Conservation (phyloP, 2,329 filamentous ascomycete species). For the Anthostomella pinea region DNA sequence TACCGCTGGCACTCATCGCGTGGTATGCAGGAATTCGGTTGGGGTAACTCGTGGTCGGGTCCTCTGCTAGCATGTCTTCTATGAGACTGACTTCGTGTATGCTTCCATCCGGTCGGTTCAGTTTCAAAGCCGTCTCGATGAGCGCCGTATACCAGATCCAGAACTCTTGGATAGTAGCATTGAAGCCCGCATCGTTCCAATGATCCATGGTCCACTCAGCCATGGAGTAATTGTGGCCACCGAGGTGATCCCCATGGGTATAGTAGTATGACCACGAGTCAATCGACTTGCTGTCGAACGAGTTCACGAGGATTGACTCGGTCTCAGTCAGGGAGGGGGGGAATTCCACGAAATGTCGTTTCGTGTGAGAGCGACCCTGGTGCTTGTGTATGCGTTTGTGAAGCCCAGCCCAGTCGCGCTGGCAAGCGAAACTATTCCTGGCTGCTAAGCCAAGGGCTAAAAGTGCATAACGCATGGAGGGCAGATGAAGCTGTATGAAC, state of each 20-base stretch:
- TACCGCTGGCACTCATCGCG: conserved; percentile 8
- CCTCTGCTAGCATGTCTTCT: conserved; percentile 6
- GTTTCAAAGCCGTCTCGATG: conserved; percentile 6
- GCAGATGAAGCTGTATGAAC: too few relatives aligned
- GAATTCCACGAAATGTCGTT: conserved; percentile 5
- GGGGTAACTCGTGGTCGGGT: conserved; percentile 7
- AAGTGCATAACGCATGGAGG: neutral
- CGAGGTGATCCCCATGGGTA: conserved; percentile 9
- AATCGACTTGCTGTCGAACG: conserved; percentile 9
- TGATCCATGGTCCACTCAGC: conserved; percentile 8
- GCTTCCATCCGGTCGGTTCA: conserved; percentile 7
- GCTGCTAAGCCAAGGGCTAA: neutral
- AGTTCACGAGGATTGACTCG: conserved; percentile 8
- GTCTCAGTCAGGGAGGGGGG: conserved; percentile 6
- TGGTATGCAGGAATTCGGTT: conserved; percentile 9
- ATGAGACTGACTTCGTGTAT: conserved; percentile 7
- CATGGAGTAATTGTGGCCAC: conserved; percentile 8
- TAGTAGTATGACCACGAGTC: conserved; percentile 10
- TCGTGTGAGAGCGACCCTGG: conserved; percentile 1
- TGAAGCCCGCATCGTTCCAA: conserved; percentile 5
- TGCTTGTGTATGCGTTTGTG: conserved; percentile 3
- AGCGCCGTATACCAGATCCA: conserved; percentile 8
- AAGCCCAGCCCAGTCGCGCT: conserved; percentile 7
- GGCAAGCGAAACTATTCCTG: conserved; percentile 3
- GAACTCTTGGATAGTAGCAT: conserved; percentile 6